Base-by-base conservation (phyloP, 768 basidiomycete species). In the Trametopsis cervina region DNA sequence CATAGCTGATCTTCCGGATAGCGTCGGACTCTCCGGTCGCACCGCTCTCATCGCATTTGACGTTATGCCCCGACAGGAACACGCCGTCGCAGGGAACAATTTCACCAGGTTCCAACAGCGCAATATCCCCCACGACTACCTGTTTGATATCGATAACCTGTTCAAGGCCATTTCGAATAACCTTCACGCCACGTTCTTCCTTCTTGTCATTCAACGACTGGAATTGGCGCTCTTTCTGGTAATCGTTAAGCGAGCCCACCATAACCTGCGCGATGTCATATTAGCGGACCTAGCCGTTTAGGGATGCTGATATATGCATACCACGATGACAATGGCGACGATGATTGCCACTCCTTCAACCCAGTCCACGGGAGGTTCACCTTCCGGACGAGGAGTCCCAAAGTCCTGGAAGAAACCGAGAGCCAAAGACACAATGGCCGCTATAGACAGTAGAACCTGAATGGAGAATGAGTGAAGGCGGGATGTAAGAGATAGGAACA, bases 201-300 rank as follows among this genome's bases (percentile, higher is more conserved):
- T 95, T 95, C 67, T 94, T 87, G 57, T 87, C 89, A 60, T 97
- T 98, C 36, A 99, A 77, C 17, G 72, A 74, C 58, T 85, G 82
- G 72, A 99, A 99, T 67, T 98, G 96, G 1, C 83, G 83, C 65
- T 99, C 96, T 66, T 98, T 98, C 66, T 97, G 93, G 86, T 89
- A 99, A 66, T 99, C 96, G 60, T 97, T 98, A 38, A 97, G 56
- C 11, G 93, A 92, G 24, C 95, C 95, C 48, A 99, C 95, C 37
- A 91, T 58, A 49, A 90, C 84, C 85, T 87, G 51, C 29, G n/a
- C n/a, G n/a, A n/a, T n/a, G 39, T 15, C 13, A 37, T 18, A 41
- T 26, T 18, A 20, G 35, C 13, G 12, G 4, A 36, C 11, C 39
- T 46, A 25, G 10, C 35, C 26, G 27, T 35, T 11, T n/a, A 47